Conservation (phyloP, 2,329 filamentous ascomycete genomes). For the Aspergillus floridensis region DNA sequence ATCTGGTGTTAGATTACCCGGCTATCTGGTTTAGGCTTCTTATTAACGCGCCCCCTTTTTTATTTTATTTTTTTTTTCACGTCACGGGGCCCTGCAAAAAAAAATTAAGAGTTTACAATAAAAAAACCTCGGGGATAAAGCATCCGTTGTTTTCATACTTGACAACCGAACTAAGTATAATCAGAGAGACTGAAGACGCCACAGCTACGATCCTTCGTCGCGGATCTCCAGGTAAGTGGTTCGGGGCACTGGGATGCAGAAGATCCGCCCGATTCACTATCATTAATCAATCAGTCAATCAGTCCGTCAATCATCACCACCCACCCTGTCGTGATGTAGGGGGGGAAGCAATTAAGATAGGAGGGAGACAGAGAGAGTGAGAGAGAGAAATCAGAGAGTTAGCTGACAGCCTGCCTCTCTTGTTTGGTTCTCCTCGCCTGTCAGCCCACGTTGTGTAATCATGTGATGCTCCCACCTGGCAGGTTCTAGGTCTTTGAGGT, state of each 20-base stretch:
- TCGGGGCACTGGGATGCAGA: slow-evolving; percentile 15
- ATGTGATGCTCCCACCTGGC: slow-evolving; percentile 26
- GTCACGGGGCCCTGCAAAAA: slow-evolving; percentile 13
- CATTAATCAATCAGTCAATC: slow-evolving; percentile 8
- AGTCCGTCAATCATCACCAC: background rate
- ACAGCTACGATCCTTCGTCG: slow-evolving; percentile 13
- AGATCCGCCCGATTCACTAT: slow-evolving; percentile 18
- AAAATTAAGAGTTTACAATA: background rate
- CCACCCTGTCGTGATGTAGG: background rate
- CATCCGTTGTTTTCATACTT: too few relatives aligned
- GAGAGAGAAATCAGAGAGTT: background rate
- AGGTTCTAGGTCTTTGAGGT: slow-evolving; percentile 2
- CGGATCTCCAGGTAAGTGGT: slow-evolving; percentile 17
- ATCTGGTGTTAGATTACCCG: slow-evolving; percentile 4
- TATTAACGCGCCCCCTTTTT: background rate
- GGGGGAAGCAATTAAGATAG: background rate
- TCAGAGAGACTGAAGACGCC: slow-evolving; percentile 13
- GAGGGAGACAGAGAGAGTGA: background rate
- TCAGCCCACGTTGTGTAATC: slow-evolving; percentile 29
- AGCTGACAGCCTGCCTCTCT: background rate
- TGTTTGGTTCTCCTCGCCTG: background rate
- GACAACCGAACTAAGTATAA: slow-evolving; percentile 2
- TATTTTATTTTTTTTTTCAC: slow-evolving; percentile 6
- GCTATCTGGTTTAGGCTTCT: slow-evolving; percentile 2
- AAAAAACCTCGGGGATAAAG: background rate